phyloP scores from a whole-genome alignment of 2,329 filamentous ascomycete genomes.

The Colletotrichum sp. region DNA sequence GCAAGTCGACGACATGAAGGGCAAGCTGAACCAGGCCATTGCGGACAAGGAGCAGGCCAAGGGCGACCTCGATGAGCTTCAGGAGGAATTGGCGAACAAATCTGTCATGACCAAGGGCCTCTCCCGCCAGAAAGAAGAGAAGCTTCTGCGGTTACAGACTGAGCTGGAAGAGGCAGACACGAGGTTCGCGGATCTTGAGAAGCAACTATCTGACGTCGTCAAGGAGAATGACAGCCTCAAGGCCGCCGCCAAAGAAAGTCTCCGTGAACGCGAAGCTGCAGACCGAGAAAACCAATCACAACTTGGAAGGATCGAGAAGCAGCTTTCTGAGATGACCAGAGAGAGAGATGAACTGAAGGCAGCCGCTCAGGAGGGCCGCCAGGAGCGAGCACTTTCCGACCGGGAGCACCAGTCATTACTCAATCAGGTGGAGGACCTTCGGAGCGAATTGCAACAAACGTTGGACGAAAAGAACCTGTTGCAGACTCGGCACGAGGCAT shows the following conservation, averaged over 20 bases:
- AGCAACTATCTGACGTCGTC: conserved; percentile 51
- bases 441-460: conserved; percentile 63
- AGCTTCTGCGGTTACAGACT: conserved; percentile 67
- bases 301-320: conserved; percentile 54
- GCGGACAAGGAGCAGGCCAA: conserved; percentile 63
- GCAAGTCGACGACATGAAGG: conserved; percentile 59
- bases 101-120: conserved; percentile 77
- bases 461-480: conserved; percentile 72
- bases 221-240: conserved; percentile 51
- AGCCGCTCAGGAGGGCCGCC: conserved; percentile 47
- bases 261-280: conserved; percentile 46
- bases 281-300: conserved; percentile 41
- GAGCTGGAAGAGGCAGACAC: conserved; percentile 63
- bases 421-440: conserved; percentile 57
- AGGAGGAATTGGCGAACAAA: conserved; percentile 80
- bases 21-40: conserved; percentile 58
- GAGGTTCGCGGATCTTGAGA: conserved; percentile 56
- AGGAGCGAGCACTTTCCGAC: conserved; percentile 47
- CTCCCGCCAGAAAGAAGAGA: conserved; percentile 77
- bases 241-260: conserved; percentile 46
- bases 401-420: conserved; percentile 45
- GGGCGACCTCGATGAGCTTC: conserved; percentile 67
- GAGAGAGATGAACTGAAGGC: conserved; percentile 50
- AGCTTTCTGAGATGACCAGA: conserved; percentile 49
- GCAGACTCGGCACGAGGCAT: conserved; percentile 70